These are phyloP conservation scores for Castanea sativa DNA, from an alignment of 306 rosid species.

Conservation along the genomic window DNA sequence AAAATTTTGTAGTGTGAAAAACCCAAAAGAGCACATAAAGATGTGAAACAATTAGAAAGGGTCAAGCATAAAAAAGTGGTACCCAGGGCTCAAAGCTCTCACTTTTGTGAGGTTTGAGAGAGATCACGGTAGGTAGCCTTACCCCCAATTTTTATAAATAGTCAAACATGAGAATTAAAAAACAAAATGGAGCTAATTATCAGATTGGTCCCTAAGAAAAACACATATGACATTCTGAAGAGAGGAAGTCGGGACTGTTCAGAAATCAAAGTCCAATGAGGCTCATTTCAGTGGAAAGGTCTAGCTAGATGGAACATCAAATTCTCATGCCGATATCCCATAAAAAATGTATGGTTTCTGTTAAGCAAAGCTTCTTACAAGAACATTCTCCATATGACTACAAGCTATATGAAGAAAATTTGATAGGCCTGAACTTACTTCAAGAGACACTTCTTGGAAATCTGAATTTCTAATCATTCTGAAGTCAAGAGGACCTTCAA, in stretches of 20 bases:
- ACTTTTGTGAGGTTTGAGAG: no score
- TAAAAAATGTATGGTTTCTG: neutral
- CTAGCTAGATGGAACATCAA: neutral
- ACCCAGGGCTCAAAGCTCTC: no score
- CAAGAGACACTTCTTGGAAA: slow-evolving; percentile 83
- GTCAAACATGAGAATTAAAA: no score
- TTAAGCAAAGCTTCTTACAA: slow-evolving; percentile 11
- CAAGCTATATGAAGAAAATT: slow-evolving; percentile 3
- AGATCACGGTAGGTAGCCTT: no score
- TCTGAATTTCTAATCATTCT: slow-evolving; percentile 69
- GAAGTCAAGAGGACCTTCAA: slow-evolving; percentile 71
- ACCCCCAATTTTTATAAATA: no score
- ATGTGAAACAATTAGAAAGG: neutral
- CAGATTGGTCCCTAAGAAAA: neutral
- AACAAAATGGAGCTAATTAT: neutral
- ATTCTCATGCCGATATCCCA: neutral
- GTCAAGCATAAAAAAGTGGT: no score
- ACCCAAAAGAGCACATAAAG: neutral
- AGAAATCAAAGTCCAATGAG: neutral
- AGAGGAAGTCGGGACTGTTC: neutral
- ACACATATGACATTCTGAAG: neutral
- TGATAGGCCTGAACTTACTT: slow-evolving; percentile 42
- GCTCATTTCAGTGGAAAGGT: neutral
- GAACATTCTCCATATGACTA: slow-evolving; percentile 9
- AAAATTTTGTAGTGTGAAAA: neutral